Conservation (phyloP, 2,329 filamentous ascomycete genomes). For the Aspergillus aculeatus region DNA sequence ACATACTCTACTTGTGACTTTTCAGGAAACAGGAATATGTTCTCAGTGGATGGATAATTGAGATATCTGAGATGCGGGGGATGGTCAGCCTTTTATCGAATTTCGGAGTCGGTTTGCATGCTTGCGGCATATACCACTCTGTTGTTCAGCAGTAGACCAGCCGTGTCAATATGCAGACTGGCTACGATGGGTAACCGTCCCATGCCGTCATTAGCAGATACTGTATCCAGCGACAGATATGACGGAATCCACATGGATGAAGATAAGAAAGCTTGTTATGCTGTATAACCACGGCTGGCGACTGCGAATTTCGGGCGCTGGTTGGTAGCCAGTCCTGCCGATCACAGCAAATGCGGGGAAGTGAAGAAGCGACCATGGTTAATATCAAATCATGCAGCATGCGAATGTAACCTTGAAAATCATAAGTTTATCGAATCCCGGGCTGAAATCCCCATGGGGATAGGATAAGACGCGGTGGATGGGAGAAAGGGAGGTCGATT, state of each 20-base stretch:
- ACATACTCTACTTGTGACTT: not conserved
- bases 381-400: not conserved
- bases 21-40: not conserved
- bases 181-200: not conserved
- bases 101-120: not conserved
- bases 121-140: not conserved
- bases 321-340: not conserved
- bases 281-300: not conserved
- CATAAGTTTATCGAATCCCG: not conserved
- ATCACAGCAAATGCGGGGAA: not conserved
- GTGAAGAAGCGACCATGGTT: not conserved
- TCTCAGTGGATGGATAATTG: not conserved
- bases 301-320: not conserved
- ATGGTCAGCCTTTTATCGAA: not conserved
- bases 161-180: not conserved
- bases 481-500: not conserved
- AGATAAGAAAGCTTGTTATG: not conserved
- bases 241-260: not conserved
- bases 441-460: not conserved
- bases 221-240: not conserved
- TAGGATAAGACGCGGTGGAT: not conserved
- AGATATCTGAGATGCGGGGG: not conserved
- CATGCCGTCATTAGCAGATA: not conserved
- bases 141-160: not conserved
- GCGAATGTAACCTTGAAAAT: not conserved